Conservation (phyloP, 495 filamentous ascomycete genomes). For the Tirmania nivea region DNA sequence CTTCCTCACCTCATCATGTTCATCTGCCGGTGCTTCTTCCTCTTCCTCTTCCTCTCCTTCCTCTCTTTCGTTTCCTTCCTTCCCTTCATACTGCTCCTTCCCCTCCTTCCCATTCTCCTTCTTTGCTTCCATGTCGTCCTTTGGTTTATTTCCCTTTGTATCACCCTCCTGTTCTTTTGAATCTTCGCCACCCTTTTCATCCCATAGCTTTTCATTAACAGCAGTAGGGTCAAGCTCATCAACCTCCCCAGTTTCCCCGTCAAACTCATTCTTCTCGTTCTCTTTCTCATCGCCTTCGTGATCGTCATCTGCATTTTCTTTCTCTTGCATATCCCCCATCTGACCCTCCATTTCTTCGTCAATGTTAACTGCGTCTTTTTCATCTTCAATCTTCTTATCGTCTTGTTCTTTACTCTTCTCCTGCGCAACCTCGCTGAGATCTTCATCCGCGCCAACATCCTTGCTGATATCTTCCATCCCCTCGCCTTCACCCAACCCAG, state of each 20-base stretch:
- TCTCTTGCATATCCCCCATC: constrained; percentile 40
- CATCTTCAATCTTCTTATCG: constrained; percentile 43
- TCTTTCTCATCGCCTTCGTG: constrained; percentile 33
- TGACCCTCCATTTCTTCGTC: constrained; percentile 75
- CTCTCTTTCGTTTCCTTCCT: constrained; percentile 28
- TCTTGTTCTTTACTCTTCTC: constrained; percentile 37
- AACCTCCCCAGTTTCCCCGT: constrained; percentile 74
- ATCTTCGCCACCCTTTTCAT: constrained; percentile 53
- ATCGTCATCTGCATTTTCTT: constrained; percentile 27
- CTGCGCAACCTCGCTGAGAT: constrained; percentile 75
- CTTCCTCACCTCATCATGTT: constrained; percentile 38
- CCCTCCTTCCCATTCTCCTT: constrained; percentile 32
- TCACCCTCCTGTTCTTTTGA: constrained; percentile 66
- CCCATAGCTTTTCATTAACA: constrained; percentile 97
- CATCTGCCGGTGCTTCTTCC: constrained; percentile 31
- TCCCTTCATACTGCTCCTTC: constrained; percentile 27
- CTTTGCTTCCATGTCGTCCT: constrained; percentile 39
- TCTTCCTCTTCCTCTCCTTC: constrained; percentile 37
- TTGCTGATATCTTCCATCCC: constrained; percentile 95
- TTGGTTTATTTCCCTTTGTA: constrained; percentile 38
- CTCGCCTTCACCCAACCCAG: constrained; percentile 86
- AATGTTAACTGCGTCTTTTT: constrained; percentile 84
- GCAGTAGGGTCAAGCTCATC: constrained; percentile 71
- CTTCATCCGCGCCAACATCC: constrained; percentile 80
- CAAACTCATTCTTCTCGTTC: constrained; percentile 44